Evolutionary conservation across 768 basidiomycete species (phyloP).

Genomic region (Serpula lacrymans): DNA sequence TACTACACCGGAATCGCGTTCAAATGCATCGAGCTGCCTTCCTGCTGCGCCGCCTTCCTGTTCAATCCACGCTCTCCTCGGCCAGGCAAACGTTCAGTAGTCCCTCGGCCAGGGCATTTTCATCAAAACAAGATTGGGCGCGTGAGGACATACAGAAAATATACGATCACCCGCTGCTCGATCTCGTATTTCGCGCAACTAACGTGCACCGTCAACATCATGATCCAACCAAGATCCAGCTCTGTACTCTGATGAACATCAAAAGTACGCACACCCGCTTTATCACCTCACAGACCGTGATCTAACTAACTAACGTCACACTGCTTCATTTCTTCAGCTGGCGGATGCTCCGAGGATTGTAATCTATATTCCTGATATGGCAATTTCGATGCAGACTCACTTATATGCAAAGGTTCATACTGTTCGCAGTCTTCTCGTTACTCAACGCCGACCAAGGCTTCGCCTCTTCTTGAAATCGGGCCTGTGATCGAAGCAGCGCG

Average conservation of each 20-base stretch:
- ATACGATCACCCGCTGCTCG: conserved; percentile 82
- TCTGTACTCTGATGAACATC: conserved; percentile 98
- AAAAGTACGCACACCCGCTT: conserved; percentile 65
- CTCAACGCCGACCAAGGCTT: conserved; percentile 84
- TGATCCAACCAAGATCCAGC: conserved; percentile 86
- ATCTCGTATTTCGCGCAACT: conserved; percentile 85
- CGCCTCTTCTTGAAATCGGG: conserved; percentile 81
- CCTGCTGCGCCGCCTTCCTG: no score
- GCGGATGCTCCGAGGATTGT: conserved; percentile 97
- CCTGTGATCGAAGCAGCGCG: conserved; percentile 92
- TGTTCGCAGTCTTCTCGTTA: conserved; percentile 98
- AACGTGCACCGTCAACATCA: conserved; percentile 82
- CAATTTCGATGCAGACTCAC: not conserved
- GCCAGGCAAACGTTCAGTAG: no score
- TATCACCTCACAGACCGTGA: conserved; percentile 16
- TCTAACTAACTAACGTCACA: conserved; percentile 12
- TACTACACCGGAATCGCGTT: no score
- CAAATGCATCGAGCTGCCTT: no score
- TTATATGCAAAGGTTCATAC: conserved; percentile 68
- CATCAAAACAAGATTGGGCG: conserved; percentile 65
- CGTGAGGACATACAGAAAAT: conserved; percentile 79
- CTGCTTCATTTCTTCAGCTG: conserved; percentile 48
- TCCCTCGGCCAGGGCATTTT: conserved; percentile 12
- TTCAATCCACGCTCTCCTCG: no score
- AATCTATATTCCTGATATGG: conserved; percentile 10